Conservation (phyloP, 176 grass and related monocot genomes). For the Hordeum marinum region DNA sequence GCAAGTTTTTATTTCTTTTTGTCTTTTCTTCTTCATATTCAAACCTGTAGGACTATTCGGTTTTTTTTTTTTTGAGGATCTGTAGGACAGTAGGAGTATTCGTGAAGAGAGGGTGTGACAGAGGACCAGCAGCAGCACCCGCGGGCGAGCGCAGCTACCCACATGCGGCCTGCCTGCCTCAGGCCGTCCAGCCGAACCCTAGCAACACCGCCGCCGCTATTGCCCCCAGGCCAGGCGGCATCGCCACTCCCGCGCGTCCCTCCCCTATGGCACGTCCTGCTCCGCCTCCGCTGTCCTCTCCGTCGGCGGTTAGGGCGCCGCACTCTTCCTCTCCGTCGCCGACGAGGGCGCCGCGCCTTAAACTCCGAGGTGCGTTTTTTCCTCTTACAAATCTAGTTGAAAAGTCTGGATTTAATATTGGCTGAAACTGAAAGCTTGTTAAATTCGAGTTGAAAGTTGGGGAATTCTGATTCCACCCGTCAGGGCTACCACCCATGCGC, state of each 20-base stretch:
- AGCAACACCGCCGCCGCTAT: neutral
- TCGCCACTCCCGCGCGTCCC: neutral
- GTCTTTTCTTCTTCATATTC: too few relatives aligned
- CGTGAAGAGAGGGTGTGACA: too few relatives aligned
- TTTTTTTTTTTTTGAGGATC: too few relatives aligned
- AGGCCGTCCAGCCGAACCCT: neutral
- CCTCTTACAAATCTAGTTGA: neutral
- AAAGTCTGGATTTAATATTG: neutral
- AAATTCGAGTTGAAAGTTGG: neutral
- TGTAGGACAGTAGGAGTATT: too few relatives aligned
- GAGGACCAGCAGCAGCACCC: neutral
- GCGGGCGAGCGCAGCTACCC: neutral
- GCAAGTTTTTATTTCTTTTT: too few relatives aligned
- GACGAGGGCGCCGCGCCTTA: neutral
- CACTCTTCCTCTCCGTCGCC: neutral
- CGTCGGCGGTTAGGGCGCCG: neutral
- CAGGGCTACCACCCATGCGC: neutral
- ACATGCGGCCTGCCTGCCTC: neutral
- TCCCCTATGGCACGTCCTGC: neutral
- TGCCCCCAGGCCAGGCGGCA: neutral
- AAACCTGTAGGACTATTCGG: too few relatives aligned
- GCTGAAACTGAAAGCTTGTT: neutral
- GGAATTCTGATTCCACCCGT: neutral
- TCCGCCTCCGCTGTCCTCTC: neutral
- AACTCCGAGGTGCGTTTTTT: neutral